phyloP scores from a whole-genome alignment of 176 grass and related monocot species.

The Oryza australiensis region DNA sequence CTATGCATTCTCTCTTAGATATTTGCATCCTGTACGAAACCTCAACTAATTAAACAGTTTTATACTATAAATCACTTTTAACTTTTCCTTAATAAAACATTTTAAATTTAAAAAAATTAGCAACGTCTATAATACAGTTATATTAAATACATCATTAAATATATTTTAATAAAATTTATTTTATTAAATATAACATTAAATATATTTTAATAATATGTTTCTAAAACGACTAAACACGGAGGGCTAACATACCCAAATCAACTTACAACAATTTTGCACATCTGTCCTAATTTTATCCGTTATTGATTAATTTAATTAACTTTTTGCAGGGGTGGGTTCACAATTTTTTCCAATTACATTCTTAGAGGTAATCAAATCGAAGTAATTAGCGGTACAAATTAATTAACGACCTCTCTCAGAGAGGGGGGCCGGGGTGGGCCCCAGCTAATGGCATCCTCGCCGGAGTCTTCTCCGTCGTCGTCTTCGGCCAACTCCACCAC shows the following conservation, averaged over 20 bases:
- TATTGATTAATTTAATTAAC: neutral
- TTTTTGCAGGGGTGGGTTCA: conserved; percentile 21
- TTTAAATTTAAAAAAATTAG: no score
- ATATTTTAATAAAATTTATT: no score
- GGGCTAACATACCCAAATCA: no score
- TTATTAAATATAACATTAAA: no score
- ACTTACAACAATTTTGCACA: neutral
- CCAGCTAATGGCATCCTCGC: conserved; percentile 33
- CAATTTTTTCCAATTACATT: neutral
- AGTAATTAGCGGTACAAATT: neutral
- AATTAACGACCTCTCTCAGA: neutral
- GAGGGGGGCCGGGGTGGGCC: conserved; percentile 23
- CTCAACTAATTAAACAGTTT: no score
- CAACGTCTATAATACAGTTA: no score
- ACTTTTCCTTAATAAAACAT: no score
- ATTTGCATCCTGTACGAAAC: no score
- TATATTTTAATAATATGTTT: no score
- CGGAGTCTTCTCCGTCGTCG: neutral
- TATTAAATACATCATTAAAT: no score
- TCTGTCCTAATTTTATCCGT: neutral
- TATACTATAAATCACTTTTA: no score
- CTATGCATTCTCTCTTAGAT: neutral
- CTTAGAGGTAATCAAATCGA: neutral
- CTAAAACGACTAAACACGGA: no score
- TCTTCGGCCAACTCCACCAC: neutral